Base-by-base conservation (phyloP, 495 filamentous ascomycete genomes). In the Apodospora peruviana region DNA sequence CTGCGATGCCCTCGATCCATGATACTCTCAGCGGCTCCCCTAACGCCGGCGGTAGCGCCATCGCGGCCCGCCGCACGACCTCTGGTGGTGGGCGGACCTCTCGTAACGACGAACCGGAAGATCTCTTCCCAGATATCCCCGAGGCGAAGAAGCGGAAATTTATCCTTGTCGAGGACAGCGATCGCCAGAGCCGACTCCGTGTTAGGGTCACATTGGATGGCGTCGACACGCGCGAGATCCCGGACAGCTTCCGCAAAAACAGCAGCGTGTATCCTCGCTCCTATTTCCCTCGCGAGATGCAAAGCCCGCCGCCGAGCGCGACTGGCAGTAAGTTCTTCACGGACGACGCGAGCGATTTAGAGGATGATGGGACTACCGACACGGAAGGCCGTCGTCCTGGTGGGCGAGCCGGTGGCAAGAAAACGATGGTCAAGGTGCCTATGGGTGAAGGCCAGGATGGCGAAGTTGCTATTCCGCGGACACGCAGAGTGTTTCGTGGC, bases 71-170 rank as follows among this genome's bases (percentile, higher is more conserved):
- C 29, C 56, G 59, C 11, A 19, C 45, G 4, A 55, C 53, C 43
- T n/a, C n/a, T n/a, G n/a, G n/a, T n/a, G 16, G 37, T 14, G 16
- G 44, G 2, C 51, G 51, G 9, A 51, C 46, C 32, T 59, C 64
- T 48, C 69, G 68, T 16, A 65, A 72, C 4, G 73, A 74, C 24
- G 64, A 69, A 38, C 82, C 80, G 17, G 76, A 77, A 5, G 80
- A 82, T 9, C 76, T 98, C 14, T 96, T 95, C 64, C 85, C 88
- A 42, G 83, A 88, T 43, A 75, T 95, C 20, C 91, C 91, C 1
- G 87, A 88, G 45, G 81, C 82, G 44, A 96, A 94, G 67, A 87
- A 85, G 45, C 85, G 91, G 55, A 98, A 95, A 64, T 97, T 97
- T 64, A 95, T 98, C 56, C 80, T 96, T 3, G 90, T 98, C 19